Percentiles rank a stretch among this genome's conserved stretches.
Conservation (phyloP, 2,329 filamentous ascomycete genomes). For the Exophiala spinifera region DNA sequence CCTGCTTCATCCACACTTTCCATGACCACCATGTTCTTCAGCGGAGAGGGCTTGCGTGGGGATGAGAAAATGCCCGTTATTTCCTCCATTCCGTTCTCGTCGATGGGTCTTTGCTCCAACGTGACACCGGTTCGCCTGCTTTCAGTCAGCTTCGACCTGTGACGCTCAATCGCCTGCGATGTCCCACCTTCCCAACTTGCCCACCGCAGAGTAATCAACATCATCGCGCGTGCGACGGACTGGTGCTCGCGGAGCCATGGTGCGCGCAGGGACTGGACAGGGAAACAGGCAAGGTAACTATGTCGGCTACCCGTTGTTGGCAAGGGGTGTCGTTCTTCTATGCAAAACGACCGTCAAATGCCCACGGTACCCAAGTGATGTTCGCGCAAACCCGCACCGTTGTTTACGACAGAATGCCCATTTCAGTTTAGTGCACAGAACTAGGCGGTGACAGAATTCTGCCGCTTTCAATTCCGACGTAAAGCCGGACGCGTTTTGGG, state of each 20-base stretch:
- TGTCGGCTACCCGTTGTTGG: too few species aligned
- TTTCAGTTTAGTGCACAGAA: neutral
- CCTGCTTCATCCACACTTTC: constrained; percentile 35
- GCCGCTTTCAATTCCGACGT: neutral
- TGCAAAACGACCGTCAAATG: neutral
- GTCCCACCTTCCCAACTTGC: constrained; percentile 45
- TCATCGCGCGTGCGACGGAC: constrained; percentile 42
- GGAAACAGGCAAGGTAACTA: neutral
- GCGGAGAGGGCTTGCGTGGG: constrained; percentile 61
- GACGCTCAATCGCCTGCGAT: neutral
- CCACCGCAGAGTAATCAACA: constrained; percentile 47
- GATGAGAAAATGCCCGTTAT: constrained; percentile 87
- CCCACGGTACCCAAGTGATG: neutral
- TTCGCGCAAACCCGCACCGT: neutral
- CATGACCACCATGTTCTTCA: constrained; percentile 25
- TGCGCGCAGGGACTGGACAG: neutral
- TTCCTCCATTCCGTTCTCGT: constrained; percentile 89
- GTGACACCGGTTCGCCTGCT: constrained; percentile 84
- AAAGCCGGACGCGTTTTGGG: neutral
- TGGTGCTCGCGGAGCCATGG: constrained; percentile 21
- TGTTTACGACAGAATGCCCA: neutral
- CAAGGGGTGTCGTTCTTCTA: too few species aligned
- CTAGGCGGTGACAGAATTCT: neutral
- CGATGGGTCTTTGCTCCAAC: constrained; percentile 74
- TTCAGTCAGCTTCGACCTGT: constrained; percentile 19